These are phyloP conservation scores for Populus hybrid DNA, from an alignment of 441 rosid species.

Conservation along the genomic window DNA sequence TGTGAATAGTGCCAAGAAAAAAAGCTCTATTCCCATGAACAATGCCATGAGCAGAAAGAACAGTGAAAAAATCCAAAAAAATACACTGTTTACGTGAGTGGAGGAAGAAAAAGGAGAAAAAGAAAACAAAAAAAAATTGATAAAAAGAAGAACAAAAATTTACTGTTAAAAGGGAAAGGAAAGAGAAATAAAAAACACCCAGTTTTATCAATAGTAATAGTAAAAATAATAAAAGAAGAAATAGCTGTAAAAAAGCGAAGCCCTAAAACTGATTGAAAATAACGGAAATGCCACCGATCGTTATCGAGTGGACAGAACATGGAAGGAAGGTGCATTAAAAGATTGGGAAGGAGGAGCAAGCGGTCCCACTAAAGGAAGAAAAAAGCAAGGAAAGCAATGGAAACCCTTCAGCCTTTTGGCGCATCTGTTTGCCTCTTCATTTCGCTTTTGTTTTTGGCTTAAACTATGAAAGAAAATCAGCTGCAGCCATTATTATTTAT, in stretches of 20 bases:
- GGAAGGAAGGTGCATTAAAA: conserved; percentile 31
- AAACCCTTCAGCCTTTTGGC: conserved; percentile 5
- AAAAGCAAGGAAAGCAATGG: conserved; percentile 9
- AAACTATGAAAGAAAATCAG: conserved; percentile 19
- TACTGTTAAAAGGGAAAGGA: no score
- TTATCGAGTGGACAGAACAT: background rate
- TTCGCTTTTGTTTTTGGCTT: conserved; percentile 16
- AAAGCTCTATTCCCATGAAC: no score
- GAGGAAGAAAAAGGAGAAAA: no score
- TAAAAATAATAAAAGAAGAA: background rate
- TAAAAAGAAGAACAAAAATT: no score
- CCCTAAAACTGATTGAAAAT: conserved; percentile 1
- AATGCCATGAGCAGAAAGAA: no score
- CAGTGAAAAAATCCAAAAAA: no score
- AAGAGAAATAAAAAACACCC: no score
- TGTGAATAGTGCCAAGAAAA: no score
- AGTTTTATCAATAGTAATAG: background rate
- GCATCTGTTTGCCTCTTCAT: conserved; percentile 12
- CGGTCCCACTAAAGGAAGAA: conserved; percentile 28
- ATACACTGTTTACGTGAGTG: no score
- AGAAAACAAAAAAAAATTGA: no score
- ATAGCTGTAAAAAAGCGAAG: background rate
- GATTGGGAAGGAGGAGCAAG: conserved; percentile 33
- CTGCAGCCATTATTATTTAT: background rate
- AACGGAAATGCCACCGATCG: background rate